Percentiles rank a stretch among this genome's conserved stretches.
These are phyloP conservation scores for Cutaneotrichosporon dermatis DNA, from an alignment of 1,284 basidiomycete genomes.

Conservation along the genomic window DNA sequence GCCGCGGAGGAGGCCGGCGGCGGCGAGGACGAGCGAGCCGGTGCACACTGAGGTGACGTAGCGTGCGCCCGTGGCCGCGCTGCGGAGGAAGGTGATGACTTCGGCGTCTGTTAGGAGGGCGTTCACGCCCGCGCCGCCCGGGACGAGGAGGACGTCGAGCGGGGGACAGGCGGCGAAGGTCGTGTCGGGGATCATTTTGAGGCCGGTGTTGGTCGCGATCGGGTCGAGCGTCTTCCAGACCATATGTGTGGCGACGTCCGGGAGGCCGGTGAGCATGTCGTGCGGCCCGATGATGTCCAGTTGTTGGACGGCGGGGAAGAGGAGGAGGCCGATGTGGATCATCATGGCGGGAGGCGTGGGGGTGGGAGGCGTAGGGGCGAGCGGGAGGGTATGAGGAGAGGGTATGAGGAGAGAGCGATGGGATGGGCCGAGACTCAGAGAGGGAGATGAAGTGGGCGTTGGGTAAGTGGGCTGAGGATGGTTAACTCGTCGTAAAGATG, in stretches of 20 bases:
- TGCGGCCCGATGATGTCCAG: slow-evolving; percentile 15
- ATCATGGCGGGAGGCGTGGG: background rate
- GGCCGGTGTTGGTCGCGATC: background rate
- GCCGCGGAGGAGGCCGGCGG: slow-evolving; percentile 9
- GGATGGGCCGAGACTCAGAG: too few relatives aligned
- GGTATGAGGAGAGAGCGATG: too few relatives aligned
- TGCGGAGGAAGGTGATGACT: background rate
- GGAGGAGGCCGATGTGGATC: slow-evolving; percentile 6
- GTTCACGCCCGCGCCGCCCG: slow-evolving; percentile 6
- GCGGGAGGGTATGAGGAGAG: too few relatives aligned
- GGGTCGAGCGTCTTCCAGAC: background rate
- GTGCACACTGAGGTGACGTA: slow-evolving; percentile 13
- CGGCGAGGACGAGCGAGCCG: slow-evolving; percentile 13
- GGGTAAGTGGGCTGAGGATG: too few relatives aligned
- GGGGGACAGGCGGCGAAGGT: background rate
- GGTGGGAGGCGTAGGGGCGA: too few relatives aligned
- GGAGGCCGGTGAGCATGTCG: slow-evolving; percentile 6
- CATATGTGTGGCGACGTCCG: background rate
- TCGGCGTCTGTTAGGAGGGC: background rate
- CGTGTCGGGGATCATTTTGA: background rate
- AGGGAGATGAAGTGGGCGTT: too few relatives aligned
- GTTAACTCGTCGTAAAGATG: too few relatives aligned
- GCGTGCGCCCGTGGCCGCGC: background rate
- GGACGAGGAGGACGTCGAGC: slow-evolving; percentile 8
- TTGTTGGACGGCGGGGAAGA: slow-evolving; percentile 9